Evolutionary conservation across 257 asterid genomes (phyloP).

Genomic region (Solanum phureja): DNA sequence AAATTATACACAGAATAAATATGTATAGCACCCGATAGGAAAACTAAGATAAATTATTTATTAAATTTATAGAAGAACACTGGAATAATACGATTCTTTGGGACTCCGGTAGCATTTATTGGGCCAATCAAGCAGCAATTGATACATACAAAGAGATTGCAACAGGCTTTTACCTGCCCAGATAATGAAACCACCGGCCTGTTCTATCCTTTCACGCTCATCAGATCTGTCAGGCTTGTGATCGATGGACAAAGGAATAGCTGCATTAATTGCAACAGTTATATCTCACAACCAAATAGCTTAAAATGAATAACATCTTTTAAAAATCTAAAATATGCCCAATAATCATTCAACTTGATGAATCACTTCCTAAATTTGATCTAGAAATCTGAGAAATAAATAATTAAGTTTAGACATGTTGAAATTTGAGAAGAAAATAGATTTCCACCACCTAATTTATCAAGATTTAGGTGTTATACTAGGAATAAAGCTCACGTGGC

Average conservation of each 20-base stretch:
- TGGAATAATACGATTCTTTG: not conserved
- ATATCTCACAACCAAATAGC: not conserved
- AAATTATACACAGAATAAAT: not conserved
- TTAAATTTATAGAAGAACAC: not conserved
- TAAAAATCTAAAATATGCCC: not conserved
- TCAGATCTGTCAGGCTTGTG: slow-evolving; percentile 86
- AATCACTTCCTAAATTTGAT: not conserved
- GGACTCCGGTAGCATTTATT: not conserved
- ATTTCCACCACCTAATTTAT: not conserved
- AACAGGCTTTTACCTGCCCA: slow-evolving; percentile 57
- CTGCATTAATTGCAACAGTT: slow-evolving; percentile 24
- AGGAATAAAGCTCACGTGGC: not conserved
- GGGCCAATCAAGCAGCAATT: not conserved
- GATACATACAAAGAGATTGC: not conserved
- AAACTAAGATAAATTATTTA: not conserved
- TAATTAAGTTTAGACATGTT: not conserved
- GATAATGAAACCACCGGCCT: slow-evolving; percentile 68
- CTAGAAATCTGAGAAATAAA: not conserved
- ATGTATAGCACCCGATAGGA: not conserved
- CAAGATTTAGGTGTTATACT: not conserved
- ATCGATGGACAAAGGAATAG: slow-evolving; percentile 65
- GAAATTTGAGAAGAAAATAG: not conserved
- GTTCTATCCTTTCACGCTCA: slow-evolving; percentile 81
- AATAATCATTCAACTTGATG: not conserved
- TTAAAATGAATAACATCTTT: not conserved